These are phyloP conservation scores for Pistacia integerrima DNA, from an alignment of 345 rosid genomes.

Conservation along the genomic window DNA sequence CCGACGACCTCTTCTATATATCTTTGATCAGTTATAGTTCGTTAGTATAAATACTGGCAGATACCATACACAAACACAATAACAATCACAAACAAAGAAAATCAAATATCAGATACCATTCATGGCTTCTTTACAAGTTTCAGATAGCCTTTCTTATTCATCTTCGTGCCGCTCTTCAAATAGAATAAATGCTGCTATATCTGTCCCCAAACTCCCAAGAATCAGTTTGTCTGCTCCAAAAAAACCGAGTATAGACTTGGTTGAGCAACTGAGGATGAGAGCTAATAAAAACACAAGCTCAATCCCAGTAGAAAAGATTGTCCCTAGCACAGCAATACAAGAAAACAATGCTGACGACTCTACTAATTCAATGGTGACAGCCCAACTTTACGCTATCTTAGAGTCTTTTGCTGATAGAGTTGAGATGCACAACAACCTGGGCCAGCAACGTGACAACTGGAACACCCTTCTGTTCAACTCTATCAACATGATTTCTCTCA, in stretches of 20 bases:
- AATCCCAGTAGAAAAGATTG: conserved; percentile 10
- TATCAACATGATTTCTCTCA: conserved; percentile 65
- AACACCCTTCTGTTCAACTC: conserved; percentile 63
- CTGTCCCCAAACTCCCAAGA: conserved; percentile 47
- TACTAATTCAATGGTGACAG: conserved; percentile 4
- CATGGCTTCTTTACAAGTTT: too few relatives aligned
- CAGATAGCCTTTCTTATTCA: not conserved
- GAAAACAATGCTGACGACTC: not conserved
- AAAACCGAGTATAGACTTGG: conserved; percentile 13
- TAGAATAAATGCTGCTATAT: conserved; percentile 21
- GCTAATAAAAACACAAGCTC: conserved; percentile 1
- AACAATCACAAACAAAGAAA: too few relatives aligned
- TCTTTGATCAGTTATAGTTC: too few relatives aligned
- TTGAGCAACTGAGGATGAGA: conserved; percentile 7
- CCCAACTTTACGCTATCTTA: conserved; percentile 49
- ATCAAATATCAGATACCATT: too few relatives aligned
- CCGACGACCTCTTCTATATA: too few relatives aligned
- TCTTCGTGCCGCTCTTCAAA: not conserved
- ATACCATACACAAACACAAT: too few relatives aligned
- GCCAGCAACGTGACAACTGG: conserved; percentile 71
- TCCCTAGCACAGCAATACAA: not conserved
- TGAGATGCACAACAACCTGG: conserved; percentile 72
- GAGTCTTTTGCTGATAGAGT: conserved; percentile 62
- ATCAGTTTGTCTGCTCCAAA: conserved; percentile 31
- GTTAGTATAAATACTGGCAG: too few relatives aligned